Evolutionary conservation across 768 basidiomycete species (phyloP).

Genomic region (Phlebiopsis gigantea): DNA sequence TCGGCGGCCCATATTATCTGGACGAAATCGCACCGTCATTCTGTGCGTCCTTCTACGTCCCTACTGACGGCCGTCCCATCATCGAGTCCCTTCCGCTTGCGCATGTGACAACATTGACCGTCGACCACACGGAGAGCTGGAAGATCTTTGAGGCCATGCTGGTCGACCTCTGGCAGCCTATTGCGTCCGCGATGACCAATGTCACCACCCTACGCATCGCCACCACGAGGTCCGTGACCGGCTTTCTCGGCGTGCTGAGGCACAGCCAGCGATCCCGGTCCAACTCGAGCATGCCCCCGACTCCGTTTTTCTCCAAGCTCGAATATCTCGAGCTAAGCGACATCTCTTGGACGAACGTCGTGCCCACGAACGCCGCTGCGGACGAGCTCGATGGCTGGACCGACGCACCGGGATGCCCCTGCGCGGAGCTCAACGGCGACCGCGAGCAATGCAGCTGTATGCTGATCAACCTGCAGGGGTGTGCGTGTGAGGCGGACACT

Average conservation of each 20-base stretch:
- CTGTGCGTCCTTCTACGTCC: neutral
- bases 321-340: neutral
- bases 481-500: neutral
- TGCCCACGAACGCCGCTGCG: no score
- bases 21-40: neutral
- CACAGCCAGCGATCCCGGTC: neutral
- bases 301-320: neutral
- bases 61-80: neutral
- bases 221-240: neutral
- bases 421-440: neutral
- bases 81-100: neutral
- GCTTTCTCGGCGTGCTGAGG: neutral
- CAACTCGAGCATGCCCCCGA: neutral
- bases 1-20: neutral
- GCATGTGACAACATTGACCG: neutral
- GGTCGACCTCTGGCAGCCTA: neutral
- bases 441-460: neutral
- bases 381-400: neutral
- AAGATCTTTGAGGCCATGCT: neutral
- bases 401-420: neutral
- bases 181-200: neutral
- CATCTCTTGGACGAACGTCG: neutral
- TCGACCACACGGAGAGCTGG: neutral
- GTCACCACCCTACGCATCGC: neutral
- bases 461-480: neutral